These are phyloP conservation scores for Madurella mycetomatis DNA, from an alignment of 2,329 filamentous ascomycete species.

Conservation along the genomic window DNA sequence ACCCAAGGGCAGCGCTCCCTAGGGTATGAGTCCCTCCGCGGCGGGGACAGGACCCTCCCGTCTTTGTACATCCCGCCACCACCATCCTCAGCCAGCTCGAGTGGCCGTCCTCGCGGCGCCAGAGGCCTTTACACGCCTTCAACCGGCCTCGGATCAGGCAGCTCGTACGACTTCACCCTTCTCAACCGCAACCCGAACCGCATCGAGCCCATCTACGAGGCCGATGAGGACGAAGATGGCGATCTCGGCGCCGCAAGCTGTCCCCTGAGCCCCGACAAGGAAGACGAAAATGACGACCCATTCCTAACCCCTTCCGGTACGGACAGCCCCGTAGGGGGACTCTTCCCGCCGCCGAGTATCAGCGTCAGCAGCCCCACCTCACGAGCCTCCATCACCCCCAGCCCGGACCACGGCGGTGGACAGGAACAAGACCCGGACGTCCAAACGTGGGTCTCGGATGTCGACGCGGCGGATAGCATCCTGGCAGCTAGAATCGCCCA, in stretches of 20 bases:
- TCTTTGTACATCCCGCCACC: constrained; percentile 21
- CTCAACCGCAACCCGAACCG: constrained; percentile 29
- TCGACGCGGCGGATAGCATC: constrained; percentile 51
- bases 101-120: constrained; percentile 24
- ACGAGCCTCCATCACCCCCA: constrained; percentile 14
- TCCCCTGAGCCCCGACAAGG: constrained; percentile 21
- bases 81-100: constrained; percentile 11
- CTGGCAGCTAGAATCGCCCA: constrained; percentile 42
- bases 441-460: constrained; percentile 54
- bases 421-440: constrained; percentile 47
- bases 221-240: constrained; percentile 44
- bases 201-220: constrained; percentile 57
- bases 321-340: constrained; percentile 20
- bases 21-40: constrained; percentile 49
- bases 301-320: constrained; percentile 43
- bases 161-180: constrained; percentile 29
- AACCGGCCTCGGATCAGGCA: constrained; percentile 10
- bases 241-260: constrained; percentile 10
- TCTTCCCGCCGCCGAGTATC: constrained; percentile 11
- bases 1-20: constrained; percentile 35
- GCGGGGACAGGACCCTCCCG: constrained; percentile 2
- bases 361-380: constrained; percentile 8
- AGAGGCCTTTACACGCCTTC: constrained; percentile 37
- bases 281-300: constrained; percentile 37
- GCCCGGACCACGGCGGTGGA: constrained; percentile 19